phyloP scores from a whole-genome alignment of 805 yeast genomes.

The Suhomyces kilbournensis region DNA sequence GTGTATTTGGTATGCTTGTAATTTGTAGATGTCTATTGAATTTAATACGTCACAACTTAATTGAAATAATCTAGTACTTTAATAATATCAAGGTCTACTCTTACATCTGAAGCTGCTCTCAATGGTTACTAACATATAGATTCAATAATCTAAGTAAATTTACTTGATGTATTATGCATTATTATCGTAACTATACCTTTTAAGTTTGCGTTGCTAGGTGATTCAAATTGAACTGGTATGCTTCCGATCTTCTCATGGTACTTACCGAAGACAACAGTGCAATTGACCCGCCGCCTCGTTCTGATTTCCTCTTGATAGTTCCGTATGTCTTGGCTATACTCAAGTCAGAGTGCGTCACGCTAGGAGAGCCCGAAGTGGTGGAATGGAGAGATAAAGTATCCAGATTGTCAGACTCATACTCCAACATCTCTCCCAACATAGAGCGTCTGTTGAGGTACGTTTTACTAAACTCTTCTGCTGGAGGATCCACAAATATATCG shows the following conservation, averaged over 20 bases:
- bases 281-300: neutral
- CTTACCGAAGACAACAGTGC: slow-evolving; percentile 4
- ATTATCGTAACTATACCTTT: too few species aligned
- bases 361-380: neutral
- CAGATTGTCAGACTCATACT: slow-evolving; percentile 33
- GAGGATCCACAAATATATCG: slow-evolving; percentile 8
- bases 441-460: slow-evolving; percentile 34
- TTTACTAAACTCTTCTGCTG: slow-evolving; percentile 25
- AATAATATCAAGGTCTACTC: too few species aligned
- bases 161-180: too few species aligned
- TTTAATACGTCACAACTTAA: too few species aligned
- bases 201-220: neutral
- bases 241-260: slow-evolving; percentile 7
- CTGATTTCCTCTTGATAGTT: slow-evolving; percentile 7
- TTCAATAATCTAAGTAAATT: too few species aligned
- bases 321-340: slow-evolving; percentile 16
- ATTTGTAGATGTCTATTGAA: too few species aligned
- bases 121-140: too few species aligned
- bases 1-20: too few species aligned
- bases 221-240: slow-evolving; percentile 6
- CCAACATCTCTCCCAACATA: slow-evolving; percentile 44
- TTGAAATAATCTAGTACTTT: too few species aligned
- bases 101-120: too few species aligned
- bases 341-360: slow-evolving; percentile 10
- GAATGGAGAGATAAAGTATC: slow-evolving; percentile 5